phyloP scores from a whole-genome alignment of 2,329 filamentous ascomycete species.

The Penicillium nordicum region DNA sequence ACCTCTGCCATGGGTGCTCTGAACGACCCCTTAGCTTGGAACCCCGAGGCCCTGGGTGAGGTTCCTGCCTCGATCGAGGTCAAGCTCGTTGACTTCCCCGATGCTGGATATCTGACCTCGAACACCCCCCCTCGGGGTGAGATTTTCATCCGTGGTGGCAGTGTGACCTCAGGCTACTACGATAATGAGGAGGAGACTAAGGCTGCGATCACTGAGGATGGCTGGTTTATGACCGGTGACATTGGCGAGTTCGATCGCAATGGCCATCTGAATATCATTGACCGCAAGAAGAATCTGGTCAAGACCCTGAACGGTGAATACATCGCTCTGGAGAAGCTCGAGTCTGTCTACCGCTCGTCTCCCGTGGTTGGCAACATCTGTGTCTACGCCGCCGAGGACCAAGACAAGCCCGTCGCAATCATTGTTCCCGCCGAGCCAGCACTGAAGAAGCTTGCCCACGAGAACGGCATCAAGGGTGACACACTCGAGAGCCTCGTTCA shows the following conservation, averaged over 20 bases:
- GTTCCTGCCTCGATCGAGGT: constrained; percentile 74
- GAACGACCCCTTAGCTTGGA: constrained; percentile 77
- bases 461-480: constrained; percentile 62
- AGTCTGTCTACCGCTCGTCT: constrained; percentile 80
- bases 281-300: constrained; percentile 97
- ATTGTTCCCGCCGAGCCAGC: constrained; percentile 62
- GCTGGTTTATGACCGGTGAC: constrained; percentile 97
- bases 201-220: constrained; percentile 73
- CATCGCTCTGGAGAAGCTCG: constrained; percentile 92
- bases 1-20: constrained; percentile 65
- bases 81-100: constrained; percentile 86
- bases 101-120: constrained; percentile 78
- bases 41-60: constrained; percentile 71
- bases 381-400: constrained; percentile 72
- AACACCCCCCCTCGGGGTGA: constrained; percentile 82
- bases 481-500: constrained; percentile 64
- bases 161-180: constrained; percentile 75
- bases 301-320: constrained; percentile 96
- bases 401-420: constrained; percentile 76
- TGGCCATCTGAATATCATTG: constrained; percentile 82
- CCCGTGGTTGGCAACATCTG: constrained; percentile 82
- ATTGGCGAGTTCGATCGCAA: constrained; percentile 82
- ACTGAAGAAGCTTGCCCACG: constrained; percentile 54
- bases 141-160: constrained; percentile 78
- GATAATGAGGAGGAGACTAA: constrained; percentile 81